These are phyloP conservation scores for Salinomyces thailandicus DNA, from an alignment of 2,329 filamentous ascomycete species.

Conservation along the genomic window DNA sequence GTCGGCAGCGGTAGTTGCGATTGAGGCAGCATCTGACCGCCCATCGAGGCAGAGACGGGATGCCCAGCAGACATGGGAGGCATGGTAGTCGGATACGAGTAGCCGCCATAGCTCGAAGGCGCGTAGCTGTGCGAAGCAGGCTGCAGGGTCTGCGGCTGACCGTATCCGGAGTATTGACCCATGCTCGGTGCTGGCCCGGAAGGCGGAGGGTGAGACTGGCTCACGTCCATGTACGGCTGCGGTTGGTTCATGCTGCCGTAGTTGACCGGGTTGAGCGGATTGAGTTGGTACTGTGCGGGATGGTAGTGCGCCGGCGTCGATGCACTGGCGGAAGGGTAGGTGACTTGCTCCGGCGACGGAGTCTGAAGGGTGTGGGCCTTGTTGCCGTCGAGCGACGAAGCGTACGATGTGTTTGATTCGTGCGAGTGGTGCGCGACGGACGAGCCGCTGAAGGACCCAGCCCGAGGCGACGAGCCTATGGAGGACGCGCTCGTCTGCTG, in stretches of 20 bases:
- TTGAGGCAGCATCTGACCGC: slow-evolving; percentile 54
- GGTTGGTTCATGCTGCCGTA: slow-evolving; percentile 67
- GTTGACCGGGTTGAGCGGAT: slow-evolving; percentile 5
- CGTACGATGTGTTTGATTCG: slow-evolving; percentile 47
- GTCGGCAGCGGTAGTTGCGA: slow-evolving; percentile 54
- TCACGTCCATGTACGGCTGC: slow-evolving; percentile 65
- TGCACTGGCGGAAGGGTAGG: slow-evolving; percentile 21
- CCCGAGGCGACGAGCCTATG: slow-evolving; percentile 63
- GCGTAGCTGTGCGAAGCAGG: slow-evolving; percentile 27
- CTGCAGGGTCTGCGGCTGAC: slow-evolving; percentile 47
- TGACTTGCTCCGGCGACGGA: slow-evolving; percentile 58
- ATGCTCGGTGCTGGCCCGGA: slow-evolving; percentile 64
- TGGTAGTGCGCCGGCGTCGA: slow-evolving; percentile 7
- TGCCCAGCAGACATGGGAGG: slow-evolving; percentile 66
- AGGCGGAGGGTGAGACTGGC: slow-evolving; percentile 43
- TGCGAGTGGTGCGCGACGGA: slow-evolving; percentile 34
- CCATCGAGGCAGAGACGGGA: slow-evolving; percentile 60
- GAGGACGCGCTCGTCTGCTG: slow-evolving; percentile 54
- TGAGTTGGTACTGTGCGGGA: slow-evolving; percentile 5
- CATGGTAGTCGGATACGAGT: slow-evolving; percentile 66
- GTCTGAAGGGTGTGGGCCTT: slow-evolving; percentile 49
- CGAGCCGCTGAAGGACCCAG: slow-evolving; percentile 58
- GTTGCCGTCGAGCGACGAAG: slow-evolving; percentile 42
- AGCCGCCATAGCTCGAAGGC: slow-evolving; percentile 56
- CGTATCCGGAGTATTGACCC: slow-evolving; percentile 64